These are phyloP conservation scores for Sugiyamaella americana DNA, from an alignment of 805 yeast genomes.

Conservation along the genomic window DNA sequence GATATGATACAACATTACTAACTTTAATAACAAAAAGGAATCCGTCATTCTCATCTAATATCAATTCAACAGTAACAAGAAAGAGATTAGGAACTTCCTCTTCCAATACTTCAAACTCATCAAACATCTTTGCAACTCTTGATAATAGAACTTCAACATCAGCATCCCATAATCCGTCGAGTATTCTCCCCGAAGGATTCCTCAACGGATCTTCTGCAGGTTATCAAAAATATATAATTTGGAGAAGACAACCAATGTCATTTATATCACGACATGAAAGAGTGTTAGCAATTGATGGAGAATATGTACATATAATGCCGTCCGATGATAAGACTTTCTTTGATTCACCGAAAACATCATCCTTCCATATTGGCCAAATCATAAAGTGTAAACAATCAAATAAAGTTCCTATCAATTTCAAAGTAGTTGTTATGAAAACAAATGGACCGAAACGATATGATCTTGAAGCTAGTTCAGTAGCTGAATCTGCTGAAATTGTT, in stretches of 20 bases:
- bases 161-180: constrained; percentile 3
- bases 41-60: neutral
- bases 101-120: neutral
- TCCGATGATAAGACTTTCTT: constrained; percentile 71
- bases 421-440: constrained; percentile 65
- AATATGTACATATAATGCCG: constrained; percentile 81
- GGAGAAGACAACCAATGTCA: constrained; percentile 83
- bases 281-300: constrained; percentile 87
- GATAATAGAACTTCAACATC: constrained; percentile 12
- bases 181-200: constrained; percentile 19
- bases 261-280: constrained; percentile 76
- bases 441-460: constrained; percentile 77
- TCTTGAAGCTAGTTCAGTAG: constrained; percentile 61
- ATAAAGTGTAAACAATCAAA: constrained; percentile 67
- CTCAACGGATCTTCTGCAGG: constrained; percentile 39
- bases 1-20: constrained; percentile 16
- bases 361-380: constrained; percentile 79
- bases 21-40: neutral
- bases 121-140: constrained; percentile 11
- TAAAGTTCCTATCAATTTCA: constrained; percentile 72
- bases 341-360: constrained; percentile 71
- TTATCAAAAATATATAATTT: constrained; percentile 78
- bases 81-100: neutral
- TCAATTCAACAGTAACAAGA: neutral
- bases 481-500: constrained; percentile 69